Evolutionary conservation across 1,284 basidiomycete species (phyloP), one percentile per base, ranked within the genome.

Genomic region (Sporisorium scitamineum): DNA sequence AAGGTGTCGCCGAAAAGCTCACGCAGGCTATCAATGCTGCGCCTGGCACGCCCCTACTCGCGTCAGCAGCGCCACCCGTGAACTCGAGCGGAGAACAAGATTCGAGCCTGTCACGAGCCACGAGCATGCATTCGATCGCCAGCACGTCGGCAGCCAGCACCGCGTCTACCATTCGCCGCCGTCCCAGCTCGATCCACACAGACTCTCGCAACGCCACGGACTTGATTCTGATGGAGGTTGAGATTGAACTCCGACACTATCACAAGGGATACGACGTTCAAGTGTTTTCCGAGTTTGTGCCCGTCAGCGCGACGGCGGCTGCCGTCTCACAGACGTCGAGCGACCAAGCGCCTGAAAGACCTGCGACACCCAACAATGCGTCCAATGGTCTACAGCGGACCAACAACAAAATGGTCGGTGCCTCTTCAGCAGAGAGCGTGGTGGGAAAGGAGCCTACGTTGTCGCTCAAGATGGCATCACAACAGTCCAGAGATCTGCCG

Each of bases 211-310:
- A 67, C 50, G 63, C 68, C n/a, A 57, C 55, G 22, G 74, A 79
- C 60, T 57, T 75, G 59, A 61, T 75, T 41, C 31, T 85, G 9
- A 66, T 78, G 62, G 83, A 85, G 37, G 70, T 81, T 16, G 81
- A 83, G 54, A 72, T 85, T 7, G 83, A 84, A 58, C 71, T 85
- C 42, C 71, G 76, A 50, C 83, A 85, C 53, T 85, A 80, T 54
- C 69, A 77, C 26, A 70, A 76, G 32, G 83, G 83, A 1, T 85
- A 85, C 61, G 80, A 80, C 26, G 69, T 85, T 27, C 61, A 78
- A 37, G 68, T 80, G 32, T 65, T 62, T 29, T 81, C 81, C 22
- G 78, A 76, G 39, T 54, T 73, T 16, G 50, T 54, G 3, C 41
- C 56, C 3, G 34, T 22, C 14, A 44, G 9, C 10, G 27, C 32